Percentiles rank a stretch among this genome's conserved stretches.
Conservation (phyloP, 164 flowering plant species). For the Annona cherimola region DNA sequence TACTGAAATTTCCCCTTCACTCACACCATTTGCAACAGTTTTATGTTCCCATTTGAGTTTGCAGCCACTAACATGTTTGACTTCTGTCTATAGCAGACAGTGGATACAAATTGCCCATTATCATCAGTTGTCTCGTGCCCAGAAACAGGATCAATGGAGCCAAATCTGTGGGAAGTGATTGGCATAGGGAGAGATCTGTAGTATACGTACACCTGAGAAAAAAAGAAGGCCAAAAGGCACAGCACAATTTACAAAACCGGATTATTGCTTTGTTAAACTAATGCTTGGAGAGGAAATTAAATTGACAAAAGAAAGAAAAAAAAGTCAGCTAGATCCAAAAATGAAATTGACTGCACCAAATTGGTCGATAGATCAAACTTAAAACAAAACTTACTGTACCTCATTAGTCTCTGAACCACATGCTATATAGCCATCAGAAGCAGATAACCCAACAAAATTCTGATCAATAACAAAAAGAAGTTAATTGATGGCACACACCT, state of each 20-base stretch:
- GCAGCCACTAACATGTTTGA: conserved; percentile 83
- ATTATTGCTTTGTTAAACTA: background rate
- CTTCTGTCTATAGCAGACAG: conserved; percentile 88
- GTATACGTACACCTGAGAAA: conserved; percentile 74
- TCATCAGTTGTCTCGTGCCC: conserved; percentile 83
- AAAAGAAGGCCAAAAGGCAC: background rate
- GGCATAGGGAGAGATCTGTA: conserved; percentile 90
- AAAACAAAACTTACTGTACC: conserved; percentile 31
- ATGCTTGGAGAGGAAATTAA: background rate
- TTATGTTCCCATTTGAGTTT: conserved; percentile 83
- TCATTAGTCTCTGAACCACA: conserved; percentile 98
- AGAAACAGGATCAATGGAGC: conserved; percentile 77
- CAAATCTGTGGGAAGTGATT: conserved; percentile 80
- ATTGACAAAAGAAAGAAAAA: background rate
- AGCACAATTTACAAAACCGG: background rate
- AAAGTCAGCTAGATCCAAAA: background rate
- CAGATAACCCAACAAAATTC: conserved; percentile 94
- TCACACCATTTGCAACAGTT: conserved; percentile 75
- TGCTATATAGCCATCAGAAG: conserved; percentile 78
- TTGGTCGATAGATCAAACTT: background rate
- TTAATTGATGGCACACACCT: conserved; percentile 3
- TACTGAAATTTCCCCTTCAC: background rate
- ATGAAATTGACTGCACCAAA: background rate
- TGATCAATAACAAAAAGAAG: conserved; percentile 29
- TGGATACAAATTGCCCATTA: conserved; percentile 84